phyloP scores from a whole-genome alignment of 2,329 filamentous ascomycete species.

The Aureobasidium uvarum region DNA sequence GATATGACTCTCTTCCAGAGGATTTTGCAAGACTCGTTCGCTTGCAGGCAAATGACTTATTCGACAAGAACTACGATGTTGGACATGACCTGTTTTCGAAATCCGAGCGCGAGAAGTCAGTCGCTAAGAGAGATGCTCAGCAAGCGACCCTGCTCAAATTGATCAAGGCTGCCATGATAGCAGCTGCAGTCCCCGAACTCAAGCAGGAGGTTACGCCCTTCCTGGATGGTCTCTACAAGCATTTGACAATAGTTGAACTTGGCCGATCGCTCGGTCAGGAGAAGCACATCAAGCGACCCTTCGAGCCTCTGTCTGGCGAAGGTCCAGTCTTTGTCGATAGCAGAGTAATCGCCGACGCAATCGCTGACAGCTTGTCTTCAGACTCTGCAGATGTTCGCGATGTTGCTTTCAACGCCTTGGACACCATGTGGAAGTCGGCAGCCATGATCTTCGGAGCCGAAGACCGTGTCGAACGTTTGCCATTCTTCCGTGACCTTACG shows the following conservation, averaged over 20 bases:
- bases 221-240: constrained; percentile 76
- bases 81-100: constrained; percentile 69
- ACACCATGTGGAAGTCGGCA: constrained; percentile 73
- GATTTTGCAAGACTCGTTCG: constrained; percentile 82
- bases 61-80: constrained; percentile 67
- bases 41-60: constrained; percentile 82
- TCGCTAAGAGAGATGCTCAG: constrained; percentile 81
- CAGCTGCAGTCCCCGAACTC: constrained; percentile 77
- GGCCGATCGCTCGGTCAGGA: constrained; percentile 78
- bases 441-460: constrained; percentile 74
- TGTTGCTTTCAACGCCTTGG: constrained; percentile 74
- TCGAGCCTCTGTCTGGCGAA: constrained; percentile 82
- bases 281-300: constrained; percentile 73
- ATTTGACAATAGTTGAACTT: constrained; percentile 88
- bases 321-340: constrained; percentile 84
- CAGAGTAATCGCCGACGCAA: constrained; percentile 81
- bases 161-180: constrained; percentile 83
- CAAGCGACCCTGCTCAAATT: constrained; percentile 80
- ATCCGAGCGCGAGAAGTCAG: constrained; percentile 77
- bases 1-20: constrained; percentile 82
- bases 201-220: constrained; percentile 72
- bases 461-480: constrained; percentile 68
- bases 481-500: constrained; percentile 80
- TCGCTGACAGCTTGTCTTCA: constrained; percentile 85
- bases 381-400: constrained; percentile 78